These are phyloP conservation scores for Tubosaeta sp. DNA, from an alignment of 768 basidiomycete genomes.

Conservation along the genomic window DNA sequence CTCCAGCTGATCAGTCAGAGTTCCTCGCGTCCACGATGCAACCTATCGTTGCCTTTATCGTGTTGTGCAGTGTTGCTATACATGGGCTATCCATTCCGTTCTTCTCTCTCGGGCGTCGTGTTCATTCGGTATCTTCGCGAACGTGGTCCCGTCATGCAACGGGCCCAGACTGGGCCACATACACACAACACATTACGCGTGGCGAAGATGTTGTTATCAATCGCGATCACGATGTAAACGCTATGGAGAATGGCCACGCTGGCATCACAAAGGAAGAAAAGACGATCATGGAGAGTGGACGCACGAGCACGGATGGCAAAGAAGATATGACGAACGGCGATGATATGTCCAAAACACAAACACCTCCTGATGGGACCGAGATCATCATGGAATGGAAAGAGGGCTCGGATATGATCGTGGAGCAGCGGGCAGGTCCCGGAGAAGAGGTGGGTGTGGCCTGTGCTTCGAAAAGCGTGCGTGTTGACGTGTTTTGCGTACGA, in stretches of 20 bases:
- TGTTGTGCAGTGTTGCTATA: conserved; percentile 82
- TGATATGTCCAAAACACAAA: conserved; percentile 31
- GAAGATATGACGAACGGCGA: conserved; percentile 11
- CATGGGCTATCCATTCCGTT: conserved; percentile 92
- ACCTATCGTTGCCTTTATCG: conserved; percentile 94
- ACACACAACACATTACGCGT: conserved; percentile 64
- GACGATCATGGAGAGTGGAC: conserved; percentile 25
- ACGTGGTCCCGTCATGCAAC: conserved; percentile 83
- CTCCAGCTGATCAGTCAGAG: conserved; percentile 56
- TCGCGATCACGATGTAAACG: conserved; percentile 51
- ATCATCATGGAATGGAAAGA: conserved; percentile 60
- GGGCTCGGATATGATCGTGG: conserved; percentile 62
- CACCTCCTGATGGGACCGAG: conserved; percentile 43
- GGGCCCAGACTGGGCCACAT: conserved; percentile 80
- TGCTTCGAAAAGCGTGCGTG: background rate
- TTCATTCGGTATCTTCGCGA: conserved; percentile 73
- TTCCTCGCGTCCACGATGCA: conserved; percentile 74
- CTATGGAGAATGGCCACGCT: conserved; percentile 47
- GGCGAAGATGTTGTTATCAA: conserved; percentile 84
- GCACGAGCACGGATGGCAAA: conserved; percentile 11
- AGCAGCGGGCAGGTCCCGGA: conserved; percentile 52
- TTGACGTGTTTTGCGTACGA: conserved; percentile 25
- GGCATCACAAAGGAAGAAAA: conserved; percentile 28
- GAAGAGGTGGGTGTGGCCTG: conserved; percentile 54
- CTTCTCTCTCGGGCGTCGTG: conserved; percentile 87